These are phyloP conservation scores for Xerocomus nothofagi DNA, from an alignment of 1,284 basidiomycete genomes.

Conservation along the genomic window DNA sequence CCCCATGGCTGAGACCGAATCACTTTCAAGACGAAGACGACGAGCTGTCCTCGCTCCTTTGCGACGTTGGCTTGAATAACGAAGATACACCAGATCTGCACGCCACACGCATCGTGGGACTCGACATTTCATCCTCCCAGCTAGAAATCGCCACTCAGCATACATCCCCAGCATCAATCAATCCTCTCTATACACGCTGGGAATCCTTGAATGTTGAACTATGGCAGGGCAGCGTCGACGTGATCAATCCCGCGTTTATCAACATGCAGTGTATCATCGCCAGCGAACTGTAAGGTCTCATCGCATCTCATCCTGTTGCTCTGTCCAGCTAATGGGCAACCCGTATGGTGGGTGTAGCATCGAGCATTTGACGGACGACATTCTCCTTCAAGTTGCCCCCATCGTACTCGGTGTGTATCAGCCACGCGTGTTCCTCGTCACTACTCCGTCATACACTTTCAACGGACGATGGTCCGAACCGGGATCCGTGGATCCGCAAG, in stretches of 20 bases:
- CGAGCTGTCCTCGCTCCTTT: conserved; percentile 26
- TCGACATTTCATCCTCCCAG: conserved; percentile 59
- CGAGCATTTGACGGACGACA: conserved; percentile 77
- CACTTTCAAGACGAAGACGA: conserved; percentile 28
- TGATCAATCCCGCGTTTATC: conserved; percentile 72
- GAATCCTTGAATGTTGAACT: conserved; percentile 70
- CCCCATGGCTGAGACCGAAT: conserved; percentile 56
- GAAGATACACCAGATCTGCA: conserved; percentile 60
- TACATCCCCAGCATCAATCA: conserved; percentile 41
- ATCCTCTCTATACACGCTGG: conserved; percentile 56
- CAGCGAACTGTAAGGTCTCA: conserved; percentile 74
- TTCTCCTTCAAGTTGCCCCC: conserved; percentile 79
- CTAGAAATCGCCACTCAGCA: conserved; percentile 52
- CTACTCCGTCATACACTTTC: conserved; percentile 89
- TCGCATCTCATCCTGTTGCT: conserved; percentile 1
- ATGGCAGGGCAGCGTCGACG: conserved; percentile 82
- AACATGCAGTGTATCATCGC: conserved; percentile 82
- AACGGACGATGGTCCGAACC: conserved; percentile 83
- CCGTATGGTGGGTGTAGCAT: conserved; percentile 51
- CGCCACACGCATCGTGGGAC: conserved; percentile 56
- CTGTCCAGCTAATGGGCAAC: conserved; percentile 7
- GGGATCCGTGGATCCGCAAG: conserved; percentile 46
- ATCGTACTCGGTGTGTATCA: conserved; percentile 82
- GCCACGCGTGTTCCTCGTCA: conserved; percentile 78
- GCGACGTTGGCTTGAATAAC: conserved; percentile 34